Evolutionary conservation across 1,284 basidiomycete species (phyloP).

Genomic region (Gymnopus androsaceus): DNA sequence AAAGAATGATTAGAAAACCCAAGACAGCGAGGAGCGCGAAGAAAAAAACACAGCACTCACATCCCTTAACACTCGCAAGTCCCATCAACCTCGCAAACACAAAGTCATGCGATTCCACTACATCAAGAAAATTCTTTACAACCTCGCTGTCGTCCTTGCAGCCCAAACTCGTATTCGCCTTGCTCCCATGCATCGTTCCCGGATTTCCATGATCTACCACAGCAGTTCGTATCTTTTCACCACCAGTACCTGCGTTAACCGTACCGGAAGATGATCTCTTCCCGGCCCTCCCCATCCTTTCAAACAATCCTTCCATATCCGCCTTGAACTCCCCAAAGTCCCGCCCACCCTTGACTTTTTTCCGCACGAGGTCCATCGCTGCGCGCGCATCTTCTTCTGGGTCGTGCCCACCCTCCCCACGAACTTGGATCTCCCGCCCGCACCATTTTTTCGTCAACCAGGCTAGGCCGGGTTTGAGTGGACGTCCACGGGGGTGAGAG

Average conservation of each 20-base stretch:
- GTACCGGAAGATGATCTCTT: constrained; percentile 41
- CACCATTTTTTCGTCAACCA: constrained; percentile 94
- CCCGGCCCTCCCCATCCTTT: constrained; percentile 66
- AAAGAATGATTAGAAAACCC: not conserved
- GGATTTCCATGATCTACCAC: constrained; percentile 88
- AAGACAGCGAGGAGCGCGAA: too few relatives aligned
- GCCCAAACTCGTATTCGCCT: constrained; percentile 72
- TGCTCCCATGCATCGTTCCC: constrained; percentile 76
- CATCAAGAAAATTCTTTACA: constrained; percentile 61
- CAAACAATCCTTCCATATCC: constrained; percentile 86
- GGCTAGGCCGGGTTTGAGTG: constrained; percentile 88
- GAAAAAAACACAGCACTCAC: too few relatives aligned
- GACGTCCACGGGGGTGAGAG: constrained; percentile 87
- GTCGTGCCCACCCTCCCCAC: constrained; percentile 81
- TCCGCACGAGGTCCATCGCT: constrained; percentile 78
- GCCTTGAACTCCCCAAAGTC: constrained; percentile 85
- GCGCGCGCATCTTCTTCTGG: constrained; percentile 90
- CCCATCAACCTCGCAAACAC: constrained; percentile 81
- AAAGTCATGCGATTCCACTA: constrained; percentile 72
- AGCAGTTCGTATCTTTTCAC: constrained; percentile 73
- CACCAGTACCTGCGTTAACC: constrained; percentile 52
- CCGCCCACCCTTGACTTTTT: constrained; percentile 79
- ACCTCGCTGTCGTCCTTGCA: constrained; percentile 80
- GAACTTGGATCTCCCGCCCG: constrained; percentile 79
- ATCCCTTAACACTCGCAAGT: constrained; percentile 74